Conservation (phyloP, 2,329 filamentous ascomycete species). For the Gaeumannomyces sp. region DNA sequence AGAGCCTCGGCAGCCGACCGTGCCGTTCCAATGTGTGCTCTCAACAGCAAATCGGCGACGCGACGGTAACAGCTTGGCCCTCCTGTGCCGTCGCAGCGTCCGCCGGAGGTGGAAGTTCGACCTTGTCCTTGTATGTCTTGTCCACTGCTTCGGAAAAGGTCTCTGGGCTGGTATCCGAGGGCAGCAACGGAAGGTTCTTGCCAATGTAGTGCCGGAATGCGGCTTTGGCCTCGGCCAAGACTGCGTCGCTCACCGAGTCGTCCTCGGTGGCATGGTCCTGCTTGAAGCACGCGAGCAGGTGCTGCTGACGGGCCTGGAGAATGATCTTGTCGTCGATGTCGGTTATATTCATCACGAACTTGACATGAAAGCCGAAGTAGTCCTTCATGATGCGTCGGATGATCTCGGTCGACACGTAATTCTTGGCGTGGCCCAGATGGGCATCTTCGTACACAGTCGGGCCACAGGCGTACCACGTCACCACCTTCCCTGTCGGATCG, state of each 20-base stretch:
- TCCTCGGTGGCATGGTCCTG: constrained; percentile 16
- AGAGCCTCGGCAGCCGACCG: constrained; percentile 19
- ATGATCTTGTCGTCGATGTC: constrained; percentile 58
- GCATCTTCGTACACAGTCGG: constrained; percentile 60
- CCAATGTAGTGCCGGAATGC: constrained; percentile 19
- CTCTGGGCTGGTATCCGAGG: constrained; percentile 9
- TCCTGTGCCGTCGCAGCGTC: constrained; percentile 18
- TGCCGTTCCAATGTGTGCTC: constrained; percentile 19
- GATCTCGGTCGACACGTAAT: constrained; percentile 73
- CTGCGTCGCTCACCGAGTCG: constrained; percentile 14
- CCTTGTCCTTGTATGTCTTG: constrained; percentile 15
- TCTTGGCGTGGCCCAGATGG: constrained; percentile 68
- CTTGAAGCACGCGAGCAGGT: constrained; percentile 19
- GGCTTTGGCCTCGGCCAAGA: constrained; percentile 14
- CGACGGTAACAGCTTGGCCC: constrained; percentile 20
- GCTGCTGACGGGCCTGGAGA: constrained; percentile 21
- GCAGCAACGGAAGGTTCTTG: constrained; percentile 20
- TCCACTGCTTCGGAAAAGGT: constrained; percentile 16
- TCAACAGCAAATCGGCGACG: constrained; percentile 14
- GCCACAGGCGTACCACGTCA: constrained; percentile 21
- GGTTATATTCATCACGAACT: constrained; percentile 74
- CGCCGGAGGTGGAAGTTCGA: not conserved
- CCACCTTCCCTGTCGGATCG: constrained; percentile 15
- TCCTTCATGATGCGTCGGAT: constrained; percentile 62
- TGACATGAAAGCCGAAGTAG: constrained; percentile 65